These are phyloP conservation scores for Septoria petroselini DNA, from an alignment of 2,329 filamentous ascomycete genomes.

Conservation along the genomic window DNA sequence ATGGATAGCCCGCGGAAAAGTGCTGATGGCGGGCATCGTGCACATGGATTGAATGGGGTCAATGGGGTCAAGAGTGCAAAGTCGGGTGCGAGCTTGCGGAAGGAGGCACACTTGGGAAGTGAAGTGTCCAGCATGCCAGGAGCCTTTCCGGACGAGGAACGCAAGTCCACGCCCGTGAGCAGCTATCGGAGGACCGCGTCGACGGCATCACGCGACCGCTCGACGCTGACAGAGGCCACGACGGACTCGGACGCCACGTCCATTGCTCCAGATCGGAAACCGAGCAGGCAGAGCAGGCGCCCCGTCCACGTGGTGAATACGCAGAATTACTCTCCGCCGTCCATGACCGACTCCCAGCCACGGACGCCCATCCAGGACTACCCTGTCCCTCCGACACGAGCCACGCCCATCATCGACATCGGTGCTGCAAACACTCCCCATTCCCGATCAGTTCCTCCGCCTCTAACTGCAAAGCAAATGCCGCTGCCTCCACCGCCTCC, in stretches of 20 bases:
- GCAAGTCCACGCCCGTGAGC: slow-evolving; percentile 42
- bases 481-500: slow-evolving; percentile 66
- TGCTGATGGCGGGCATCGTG: slow-evolving; percentile 39
- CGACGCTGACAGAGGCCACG: slow-evolving; percentile 42
- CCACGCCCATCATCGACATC: slow-evolving; percentile 43
- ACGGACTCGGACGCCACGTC: slow-evolving; percentile 49
- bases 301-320: slow-evolving; percentile 26
- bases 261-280: slow-evolving; percentile 42
- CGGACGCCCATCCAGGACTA: slow-evolving; percentile 44
- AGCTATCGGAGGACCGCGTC: slow-evolving; percentile 35
- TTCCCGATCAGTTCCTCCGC: slow-evolving; percentile 39
- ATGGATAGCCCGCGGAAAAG: slow-evolving; percentile 43
- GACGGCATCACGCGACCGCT: slow-evolving; percentile 33
- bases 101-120: slow-evolving; percentile 39
- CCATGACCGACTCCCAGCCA: slow-evolving; percentile 46
- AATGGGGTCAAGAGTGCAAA: slow-evolving; percentile 40
- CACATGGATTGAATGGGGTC: slow-evolving; percentile 36
- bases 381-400: slow-evolving; percentile 38
- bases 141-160: slow-evolving; percentile 37
- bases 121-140: slow-evolving; percentile 44
- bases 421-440: slow-evolving; percentile 45
- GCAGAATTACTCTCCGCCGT: slow-evolving; percentile 42
- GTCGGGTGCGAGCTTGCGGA: slow-evolving; percentile 45
- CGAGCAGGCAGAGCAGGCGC: slow-evolving; percentile 31
- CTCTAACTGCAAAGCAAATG: slow-evolving; percentile 29